Base-by-base conservation (phyloP, 495 filamentous ascomycete species). In the Choiromyces venosus region DNA sequence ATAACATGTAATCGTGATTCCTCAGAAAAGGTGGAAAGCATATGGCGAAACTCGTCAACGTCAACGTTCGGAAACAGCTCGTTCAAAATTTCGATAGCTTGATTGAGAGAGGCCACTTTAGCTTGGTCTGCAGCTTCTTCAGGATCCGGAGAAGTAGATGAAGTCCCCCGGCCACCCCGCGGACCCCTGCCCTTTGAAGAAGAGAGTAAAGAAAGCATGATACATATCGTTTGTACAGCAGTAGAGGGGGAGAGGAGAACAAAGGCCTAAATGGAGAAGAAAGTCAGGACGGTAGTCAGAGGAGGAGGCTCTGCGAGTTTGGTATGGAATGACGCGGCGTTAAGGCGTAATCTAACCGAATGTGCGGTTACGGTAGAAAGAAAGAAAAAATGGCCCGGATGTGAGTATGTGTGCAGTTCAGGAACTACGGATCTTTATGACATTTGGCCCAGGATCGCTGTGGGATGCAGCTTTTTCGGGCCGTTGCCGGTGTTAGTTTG, bases 1-100 rank as follows among this genome's bases (percentile, higher is more conserved):
- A 94, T 91, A 52, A 99, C 87, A 61, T 94, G 89, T 2, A 97
- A 82, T 77, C 92, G 84, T 76, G 93, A 97, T 76, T 94, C 87
- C 56, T 91, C 91, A 75, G 91, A 90, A 82, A 96, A 92, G 73
- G 86, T 92, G 37, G 86, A 83, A 42, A 99, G 87, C 86, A 97
- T 88, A 81, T 96, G 93, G 18, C 95, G 89, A 77, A 99, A 93
- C n/a, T 96, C 94, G 70, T 97, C 93, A 72, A 94, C 85, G 71
- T 92, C 89, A 35, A 97, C 85, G 82, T 96, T 89, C 8, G 95
- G 95, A 76, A 99, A 99, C 3, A 97, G 85, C 8, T 86, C 86
- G 4, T 88, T 88, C 16, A 99, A 87, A 1, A 85, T 86, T 42
- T 88, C 86, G 69, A 99, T 87, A 61, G 89, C 87, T 19, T 85